phyloP scores from a whole-genome alignment of 2,329 filamentous ascomycete species.

The Parasarocladium wereldwijsianum region DNA sequence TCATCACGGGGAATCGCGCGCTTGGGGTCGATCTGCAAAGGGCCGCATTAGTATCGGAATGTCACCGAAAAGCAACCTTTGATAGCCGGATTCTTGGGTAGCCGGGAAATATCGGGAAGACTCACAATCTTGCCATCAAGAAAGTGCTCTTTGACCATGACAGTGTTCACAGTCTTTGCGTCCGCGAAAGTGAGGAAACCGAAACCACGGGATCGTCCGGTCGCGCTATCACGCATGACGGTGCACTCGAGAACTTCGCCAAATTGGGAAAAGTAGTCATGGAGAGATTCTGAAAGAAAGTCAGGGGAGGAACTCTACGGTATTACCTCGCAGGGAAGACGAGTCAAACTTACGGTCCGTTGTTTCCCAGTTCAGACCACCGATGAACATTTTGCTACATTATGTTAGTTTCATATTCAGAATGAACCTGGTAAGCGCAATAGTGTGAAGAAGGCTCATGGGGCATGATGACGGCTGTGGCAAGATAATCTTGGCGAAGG shows the following conservation, averaged over 20 bases:
- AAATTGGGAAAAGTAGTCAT: constrained; percentile 95
- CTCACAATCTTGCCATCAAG: constrained; percentile 96
- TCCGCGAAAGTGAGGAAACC: constrained; percentile 97
- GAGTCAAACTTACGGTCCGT: constrained; percentile 79
- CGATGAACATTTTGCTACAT: constrained; percentile 97
- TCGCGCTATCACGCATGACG: constrained; percentile 95
- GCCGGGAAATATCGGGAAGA: too few relatives aligned
- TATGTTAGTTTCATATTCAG: neutral
- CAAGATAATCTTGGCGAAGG: too few relatives aligned
- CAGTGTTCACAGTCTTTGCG: constrained; percentile 92
- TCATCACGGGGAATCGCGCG: constrained; percentile 93
- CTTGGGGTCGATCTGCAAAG: constrained; percentile 80
- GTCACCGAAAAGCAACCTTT: too few relatives aligned
- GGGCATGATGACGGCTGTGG: too few relatives aligned
- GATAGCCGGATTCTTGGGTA: too few relatives aligned
- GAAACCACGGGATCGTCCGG: constrained; percentile 86
- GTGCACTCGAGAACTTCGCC: constrained; percentile 96
- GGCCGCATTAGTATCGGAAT: neutral
- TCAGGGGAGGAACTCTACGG: too few relatives aligned
- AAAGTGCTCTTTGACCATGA: constrained; percentile 99
- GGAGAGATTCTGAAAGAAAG: constrained; percentile 66
- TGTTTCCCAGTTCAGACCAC: constrained; percentile 96
- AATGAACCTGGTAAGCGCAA: too few relatives aligned
- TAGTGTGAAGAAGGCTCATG: too few relatives aligned
- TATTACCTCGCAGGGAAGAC: too few relatives aligned